These are phyloP conservation scores for Podila epigama DNA, from an alignment of 192 early-diverging fungal species.

Conservation along the genomic window DNA sequence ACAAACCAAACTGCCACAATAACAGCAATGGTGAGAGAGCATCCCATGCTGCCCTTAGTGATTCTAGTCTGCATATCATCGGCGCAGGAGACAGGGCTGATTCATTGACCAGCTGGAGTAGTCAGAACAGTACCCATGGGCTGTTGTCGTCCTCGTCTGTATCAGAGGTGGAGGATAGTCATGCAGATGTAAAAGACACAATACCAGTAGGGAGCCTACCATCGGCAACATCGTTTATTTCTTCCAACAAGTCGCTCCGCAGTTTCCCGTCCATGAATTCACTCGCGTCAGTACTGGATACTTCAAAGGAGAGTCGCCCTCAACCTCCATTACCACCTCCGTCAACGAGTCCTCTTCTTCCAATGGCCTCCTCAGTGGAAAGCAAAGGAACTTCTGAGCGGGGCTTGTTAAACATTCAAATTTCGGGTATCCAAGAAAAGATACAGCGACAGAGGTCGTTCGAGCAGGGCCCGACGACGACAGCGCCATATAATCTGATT, in stretches of 20 bases:
- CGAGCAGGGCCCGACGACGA: background rate
- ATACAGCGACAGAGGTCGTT: no score
- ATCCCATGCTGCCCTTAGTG: background rate
- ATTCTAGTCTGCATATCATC: background rate
- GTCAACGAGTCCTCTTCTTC: no score
- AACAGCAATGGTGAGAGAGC: background rate
- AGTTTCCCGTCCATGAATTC: constrained; percentile 3
- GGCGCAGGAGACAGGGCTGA: background rate
- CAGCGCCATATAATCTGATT: constrained; percentile 24
- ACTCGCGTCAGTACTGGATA: background rate
- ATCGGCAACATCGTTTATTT: background rate
- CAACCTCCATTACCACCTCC: no score
- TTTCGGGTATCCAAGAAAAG: background rate
- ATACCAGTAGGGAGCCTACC: background rate
- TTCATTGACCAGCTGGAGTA: background rate
- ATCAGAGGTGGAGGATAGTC: no score
- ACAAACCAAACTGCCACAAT: no score
- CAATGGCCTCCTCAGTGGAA: background rate
- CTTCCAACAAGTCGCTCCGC: background rate
- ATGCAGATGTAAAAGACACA: no score
- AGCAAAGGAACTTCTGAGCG: constrained; percentile 1
- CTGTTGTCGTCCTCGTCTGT: background rate
- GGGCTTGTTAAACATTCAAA: constrained; percentile 10
- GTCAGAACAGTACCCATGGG: background rate
- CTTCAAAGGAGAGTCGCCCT: background rate